Evolutionary conservation across 2,329 filamentous ascomycete genomes (phyloP).

Genomic region (Pleurostoma richardsiae): DNA sequence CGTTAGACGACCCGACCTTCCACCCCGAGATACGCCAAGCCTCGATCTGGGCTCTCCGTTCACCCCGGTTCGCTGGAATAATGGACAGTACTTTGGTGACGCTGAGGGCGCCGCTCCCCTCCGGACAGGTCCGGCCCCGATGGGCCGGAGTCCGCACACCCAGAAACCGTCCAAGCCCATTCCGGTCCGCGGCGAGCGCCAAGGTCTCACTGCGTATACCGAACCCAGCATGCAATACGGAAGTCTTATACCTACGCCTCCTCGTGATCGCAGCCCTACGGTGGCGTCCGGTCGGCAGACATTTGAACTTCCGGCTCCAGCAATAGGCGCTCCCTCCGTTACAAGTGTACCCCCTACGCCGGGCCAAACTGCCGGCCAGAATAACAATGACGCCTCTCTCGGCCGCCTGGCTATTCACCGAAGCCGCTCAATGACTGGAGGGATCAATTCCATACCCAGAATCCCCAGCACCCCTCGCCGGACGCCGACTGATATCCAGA

Average conservation of each 20-base stretch:
- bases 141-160: constrained; percentile 12
- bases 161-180: constrained; percentile 14
- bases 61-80: too few species aligned
- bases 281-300: constrained; percentile 22
- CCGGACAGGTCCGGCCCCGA: constrained; percentile 18
- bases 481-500: constrained; percentile 16
- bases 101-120: constrained; percentile 15
- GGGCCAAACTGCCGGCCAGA: constrained; percentile 2
- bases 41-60: constrained; percentile 2
- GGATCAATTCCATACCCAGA: neutral
- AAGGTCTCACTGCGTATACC: constrained; percentile 30
- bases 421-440: constrained; percentile 25
- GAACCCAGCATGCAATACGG: constrained; percentile 42
- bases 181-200: constrained; percentile 26
- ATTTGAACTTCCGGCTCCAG: constrained; percentile 51
- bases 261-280: constrained; percentile 12
- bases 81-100: neutral
- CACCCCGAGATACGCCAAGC: constrained; percentile 23
- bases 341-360: constrained; percentile 13
- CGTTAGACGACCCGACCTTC: constrained; percentile 21
- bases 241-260: constrained; percentile 43
- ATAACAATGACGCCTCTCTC: constrained; percentile 8
- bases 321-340: constrained; percentile 35
- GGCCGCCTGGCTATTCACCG: constrained; percentile 24
- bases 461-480: constrained; percentile 9